Base-by-base conservation (phyloP, 169 alveolate species). In the Eimeria zaria region DNA sequence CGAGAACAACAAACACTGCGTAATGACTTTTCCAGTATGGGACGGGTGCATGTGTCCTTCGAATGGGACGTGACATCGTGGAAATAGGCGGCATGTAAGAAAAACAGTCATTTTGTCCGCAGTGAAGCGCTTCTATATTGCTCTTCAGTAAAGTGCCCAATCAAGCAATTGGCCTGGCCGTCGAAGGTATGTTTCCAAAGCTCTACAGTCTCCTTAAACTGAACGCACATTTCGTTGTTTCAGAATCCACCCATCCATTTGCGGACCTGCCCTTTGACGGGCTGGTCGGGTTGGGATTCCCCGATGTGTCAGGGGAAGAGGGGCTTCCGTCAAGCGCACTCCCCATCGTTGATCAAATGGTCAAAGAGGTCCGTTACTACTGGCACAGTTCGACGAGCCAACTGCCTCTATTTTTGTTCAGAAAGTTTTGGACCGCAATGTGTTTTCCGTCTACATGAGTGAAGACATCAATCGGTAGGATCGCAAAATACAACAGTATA, bases 191-290 rank as follows among this genome's bases (percentile, higher is more conserved):
- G 96, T 51, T 51, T 1, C 5, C 39, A 36, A 44, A 4, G n/a
- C 9, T 30, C 46, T 20, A 16, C 74, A 2, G 55, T 20, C 33
- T 1, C 16, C n/a, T 22, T 36, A 3, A 44, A 27, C 11, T 36
- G 73, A 48, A n/a, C 24, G 12, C 20, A 7, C 33, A 48, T 22
- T 4, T 51, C 22, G 33, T 74, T 76, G 60, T 53, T 93, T 36
- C 85, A 85, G 99, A 98, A 89, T 97, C 99, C 33, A 94, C 97
- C 58, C 98, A 97, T 95, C 99, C 99, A 53, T 98, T 98, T 92
- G 99, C 98, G 22, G 99, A 98, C 16, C 95, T 98, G 69, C 99
- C 99, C 27, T 99, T 99, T 91, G 99, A 99, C 94, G 99, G 99
- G 83, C 97, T 99, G 51, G 98, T 99, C 71, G 99, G 99, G 30